Base-by-base conservation (phyloP, 768 basidiomycete genomes). In the Exidia glandulosa region DNA sequence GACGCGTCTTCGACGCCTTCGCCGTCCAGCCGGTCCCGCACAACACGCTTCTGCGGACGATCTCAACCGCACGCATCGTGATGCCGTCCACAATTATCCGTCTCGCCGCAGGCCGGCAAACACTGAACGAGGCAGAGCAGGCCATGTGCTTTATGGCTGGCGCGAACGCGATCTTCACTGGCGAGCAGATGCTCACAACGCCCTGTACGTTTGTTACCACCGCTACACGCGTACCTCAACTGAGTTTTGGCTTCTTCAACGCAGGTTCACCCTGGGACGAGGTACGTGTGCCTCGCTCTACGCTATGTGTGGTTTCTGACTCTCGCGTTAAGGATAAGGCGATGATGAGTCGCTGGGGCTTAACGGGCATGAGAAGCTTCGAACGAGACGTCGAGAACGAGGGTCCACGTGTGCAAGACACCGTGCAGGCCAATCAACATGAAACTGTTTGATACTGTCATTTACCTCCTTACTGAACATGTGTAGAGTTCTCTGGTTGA, bases 111-210 rank as follows among this genome's bases (percentile, higher is more conserved):
- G 95, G 95, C 30, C 78, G 95, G 67, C 92, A 92, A 70, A 89
- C 84, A 2, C 81, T 96, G 65, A 79, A 78, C 61, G 95, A 98
- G 75, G 79, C 89, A 9, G 90, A 97, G 72, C 95, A 98, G 70
- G 93, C 88, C 6, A 93, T 98, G 88, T 94, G 92, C 69, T 98
- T 98, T 75, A 88, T 98, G 89, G 94, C 95, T 1, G 95, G 95
- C 27, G 95, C 94, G 25, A 98, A 98, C 68, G 95, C 95, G 25
- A 87, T 98, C 62, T 98, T 98, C 71, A 98, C 95, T n/a, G 95
- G 94, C 47, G 95, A 97, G 69, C 80, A 86, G 66, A 98, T 98
- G 95, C 72, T 98, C 64, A 98, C 95, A 13, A 98, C 95, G 14
- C 93, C 94, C 52, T 96, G 94, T 88, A 67, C 75, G 89, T 78